phyloP scores from a whole-genome alignment of 2,329 filamentous ascomycete species.

The Neonectria neomacrospora region DNA sequence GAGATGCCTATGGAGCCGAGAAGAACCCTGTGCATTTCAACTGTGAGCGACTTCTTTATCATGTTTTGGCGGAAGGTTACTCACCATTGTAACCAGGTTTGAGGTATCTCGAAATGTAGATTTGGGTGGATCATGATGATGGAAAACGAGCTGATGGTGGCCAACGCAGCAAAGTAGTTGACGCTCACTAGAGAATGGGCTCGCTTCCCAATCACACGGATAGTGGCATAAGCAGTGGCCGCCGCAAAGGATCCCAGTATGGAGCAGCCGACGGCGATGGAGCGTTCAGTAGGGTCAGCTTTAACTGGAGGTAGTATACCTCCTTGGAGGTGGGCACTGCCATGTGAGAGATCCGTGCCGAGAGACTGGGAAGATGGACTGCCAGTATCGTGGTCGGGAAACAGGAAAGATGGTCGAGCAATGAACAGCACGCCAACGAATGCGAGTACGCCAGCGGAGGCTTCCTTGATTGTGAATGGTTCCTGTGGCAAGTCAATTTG shows the following conservation, averaged over 20 bases:
- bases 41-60: accelerated
- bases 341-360: not conserved
- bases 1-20: slow-evolving; percentile 71
- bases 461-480: slow-evolving; percentile 77
- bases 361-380: slow-evolving; percentile 10
- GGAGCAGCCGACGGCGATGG: slow-evolving; percentile 72
- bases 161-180: slow-evolving; percentile 78
- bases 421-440: slow-evolving; percentile 80
- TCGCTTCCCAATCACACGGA: slow-evolving; percentile 78
- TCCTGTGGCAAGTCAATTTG: slow-evolving; percentile 60
- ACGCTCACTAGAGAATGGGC: slow-evolving; percentile 81
- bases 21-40: slow-evolving; percentile 61
- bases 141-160: slow-evolving; percentile 71
- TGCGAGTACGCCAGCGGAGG: slow-evolving; percentile 75
- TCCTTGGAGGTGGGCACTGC: slow-evolving; percentile 21
- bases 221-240: slow-evolving; percentile 76
- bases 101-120: slow-evolving; percentile 53
- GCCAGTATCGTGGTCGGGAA: slow-evolving; percentile 48
- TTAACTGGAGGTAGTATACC: slow-evolving; percentile 47
- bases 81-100: slow-evolving; percentile 42
- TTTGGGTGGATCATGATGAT: slow-evolving; percentile 63
- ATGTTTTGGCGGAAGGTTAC: not conserved
- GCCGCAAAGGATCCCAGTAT: slow-evolving; percentile 77
- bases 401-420: slow-evolving; percentile 72
- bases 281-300: slow-evolving; percentile 68